Percentiles rank a stretch among this genome's conserved stretches.
Conservation (phyloP, 148 eudicot genomes). For the Rheum nobile region DNA sequence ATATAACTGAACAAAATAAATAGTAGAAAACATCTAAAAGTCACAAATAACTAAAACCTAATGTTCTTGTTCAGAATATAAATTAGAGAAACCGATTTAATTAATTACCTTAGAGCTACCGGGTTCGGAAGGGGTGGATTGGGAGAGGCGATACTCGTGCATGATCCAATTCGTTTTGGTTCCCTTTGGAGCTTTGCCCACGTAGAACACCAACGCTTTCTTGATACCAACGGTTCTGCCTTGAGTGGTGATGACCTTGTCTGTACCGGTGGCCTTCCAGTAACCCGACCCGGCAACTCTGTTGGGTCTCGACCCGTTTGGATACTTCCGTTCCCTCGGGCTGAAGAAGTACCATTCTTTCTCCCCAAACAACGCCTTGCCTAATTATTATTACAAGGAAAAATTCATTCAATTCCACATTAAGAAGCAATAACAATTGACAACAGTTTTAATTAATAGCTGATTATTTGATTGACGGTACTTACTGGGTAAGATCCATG, state of each 20-base stretch:
- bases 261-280: constrained; percentile 85
- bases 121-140: constrained; percentile 22
- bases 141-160: constrained; percentile 77
- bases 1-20: too few relatives aligned
- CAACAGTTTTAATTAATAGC: background rate
- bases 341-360: constrained; percentile 85
- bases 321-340: constrained; percentile 71
- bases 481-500: constrained; percentile 33
- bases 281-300: constrained; percentile 75
- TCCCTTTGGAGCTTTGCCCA: constrained; percentile 80
- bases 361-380: constrained; percentile 65
- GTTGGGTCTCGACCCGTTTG: constrained; percentile 77
- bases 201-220: constrained; percentile 68
- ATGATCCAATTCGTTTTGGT: constrained; percentile 83
- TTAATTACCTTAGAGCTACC: constrained; percentile 41
- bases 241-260: constrained; percentile 42
- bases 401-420: background rate
- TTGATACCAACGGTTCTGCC: constrained; percentile 66
- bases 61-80: too few relatives aligned
- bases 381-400: constrained; percentile 5
- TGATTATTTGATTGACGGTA: too few relatives aligned
- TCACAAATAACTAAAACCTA: too few relatives aligned
- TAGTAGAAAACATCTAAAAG: too few relatives aligned
- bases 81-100: too few relatives aligned
- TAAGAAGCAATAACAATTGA: background rate